phyloP scores from a whole-genome alignment of 257 asterid genomes.

The Jacaranda copaia region DNA sequence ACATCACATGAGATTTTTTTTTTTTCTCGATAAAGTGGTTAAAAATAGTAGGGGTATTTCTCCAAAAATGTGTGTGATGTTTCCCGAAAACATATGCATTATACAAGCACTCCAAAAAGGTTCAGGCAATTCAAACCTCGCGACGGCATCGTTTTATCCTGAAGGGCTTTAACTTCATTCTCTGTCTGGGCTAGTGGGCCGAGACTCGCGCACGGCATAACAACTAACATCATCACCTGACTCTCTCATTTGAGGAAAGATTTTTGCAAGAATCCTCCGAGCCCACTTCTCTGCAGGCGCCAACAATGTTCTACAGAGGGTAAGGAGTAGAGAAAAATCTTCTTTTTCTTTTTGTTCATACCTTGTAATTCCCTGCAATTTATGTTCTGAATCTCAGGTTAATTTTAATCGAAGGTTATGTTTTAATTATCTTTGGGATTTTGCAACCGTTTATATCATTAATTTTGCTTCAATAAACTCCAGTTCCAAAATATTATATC shows the following conservation, averaged over 20 bases:
- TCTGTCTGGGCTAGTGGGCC: background rate
- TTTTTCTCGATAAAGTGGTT: no score
- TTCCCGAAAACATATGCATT: no score
- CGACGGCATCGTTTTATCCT: background rate
- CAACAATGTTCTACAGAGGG: conserved; percentile 56
- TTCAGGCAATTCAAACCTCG: conserved; percentile 2
- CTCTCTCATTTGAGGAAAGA: background rate
- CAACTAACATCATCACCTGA: background rate
- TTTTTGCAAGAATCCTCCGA: background rate
- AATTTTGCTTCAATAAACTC: background rate
- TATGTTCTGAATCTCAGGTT: conserved; percentile 1
- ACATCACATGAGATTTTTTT: no score
- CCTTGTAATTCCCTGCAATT: background rate
- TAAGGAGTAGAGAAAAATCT: conserved; percentile 11
- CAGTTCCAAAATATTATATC: no score
- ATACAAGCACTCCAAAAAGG: no score
- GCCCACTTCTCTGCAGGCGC: background rate
- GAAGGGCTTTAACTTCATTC: background rate
- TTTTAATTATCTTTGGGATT: background rate
- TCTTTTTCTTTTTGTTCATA: no score
- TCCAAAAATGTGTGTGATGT: no score
- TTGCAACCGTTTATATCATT: background rate
- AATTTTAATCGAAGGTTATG: background rate
- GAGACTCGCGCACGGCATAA: background rate
- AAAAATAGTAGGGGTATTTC: no score